A percentile compares a stretch with the other conserved stretches of the same genome.
Evolutionary conservation across 208 protist species (phyloP).

Genomic region (Wallacemonas sp.): DNA sequence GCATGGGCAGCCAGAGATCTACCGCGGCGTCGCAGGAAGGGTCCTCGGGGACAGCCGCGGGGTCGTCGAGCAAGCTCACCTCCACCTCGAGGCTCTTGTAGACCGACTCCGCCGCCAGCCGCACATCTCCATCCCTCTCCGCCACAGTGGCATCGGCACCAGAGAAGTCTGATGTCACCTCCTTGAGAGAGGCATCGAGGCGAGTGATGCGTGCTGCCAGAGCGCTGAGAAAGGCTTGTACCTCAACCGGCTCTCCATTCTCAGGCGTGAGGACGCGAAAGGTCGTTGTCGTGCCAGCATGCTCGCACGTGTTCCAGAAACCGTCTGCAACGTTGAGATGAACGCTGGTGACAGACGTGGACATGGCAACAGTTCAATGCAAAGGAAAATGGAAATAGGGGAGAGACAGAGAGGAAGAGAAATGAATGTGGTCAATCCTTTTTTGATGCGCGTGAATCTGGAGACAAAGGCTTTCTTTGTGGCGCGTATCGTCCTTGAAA

Average conservation of each 20-base stretch:
- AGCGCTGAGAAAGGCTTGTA: conserved; percentile 13
- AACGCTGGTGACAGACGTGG: no score
- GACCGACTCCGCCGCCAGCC: conserved; percentile 24
- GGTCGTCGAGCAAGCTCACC: conserved; percentile 62
- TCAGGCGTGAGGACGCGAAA: conserved; percentile 42
- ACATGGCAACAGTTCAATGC: no score
- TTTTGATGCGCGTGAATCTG: not conserved
- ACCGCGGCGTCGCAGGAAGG: conserved; percentile 29
- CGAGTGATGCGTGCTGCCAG: not conserved
- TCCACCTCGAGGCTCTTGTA: conserved; percentile 63
- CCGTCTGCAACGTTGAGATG: conserved; percentile 19
- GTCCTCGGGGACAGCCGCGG: conserved; percentile 32
- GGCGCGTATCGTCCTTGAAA: no score
- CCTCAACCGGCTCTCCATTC: conserved; percentile 23
- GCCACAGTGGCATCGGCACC: not conserved
- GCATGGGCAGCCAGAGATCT: conserved; percentile 69
- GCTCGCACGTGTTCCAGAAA: conserved; percentile 35
- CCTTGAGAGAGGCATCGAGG: conserved; percentile 15
- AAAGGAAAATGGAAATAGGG: no score
- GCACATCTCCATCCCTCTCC: conserved; percentile 14
- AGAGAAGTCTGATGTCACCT: conserved; percentile 8
- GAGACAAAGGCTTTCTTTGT: no score
- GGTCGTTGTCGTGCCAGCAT: conserved; percentile 30
- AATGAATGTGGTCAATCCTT: no score
- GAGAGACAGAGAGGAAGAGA: no score